A percentile compares a stretch with the other conserved stretches of the same genome.
Conservation (phyloP, 495 filamentous ascomycete species). For the Penicillium cinerascens region DNA sequence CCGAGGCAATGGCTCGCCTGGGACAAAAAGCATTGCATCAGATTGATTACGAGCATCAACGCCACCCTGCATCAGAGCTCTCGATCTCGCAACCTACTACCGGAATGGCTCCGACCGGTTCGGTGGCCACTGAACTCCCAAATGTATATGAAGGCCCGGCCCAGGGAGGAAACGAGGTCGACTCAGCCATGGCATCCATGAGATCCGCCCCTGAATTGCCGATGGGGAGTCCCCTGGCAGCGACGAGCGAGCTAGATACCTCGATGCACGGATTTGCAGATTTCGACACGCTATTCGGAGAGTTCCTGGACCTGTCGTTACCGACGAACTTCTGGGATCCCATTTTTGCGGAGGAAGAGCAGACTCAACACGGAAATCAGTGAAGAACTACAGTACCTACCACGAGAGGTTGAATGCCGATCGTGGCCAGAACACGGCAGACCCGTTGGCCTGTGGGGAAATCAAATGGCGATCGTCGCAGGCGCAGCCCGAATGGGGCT, state of each 20-base stretch:
- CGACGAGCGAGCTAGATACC: slow-evolving; percentile 6
- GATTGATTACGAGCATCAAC: slow-evolving; percentile 16
- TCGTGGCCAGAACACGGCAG: neutral
- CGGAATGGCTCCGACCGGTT: neutral
- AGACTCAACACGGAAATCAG: neutral
- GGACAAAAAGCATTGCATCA: slow-evolving; percentile 42
- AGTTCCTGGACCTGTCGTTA: slow-evolving; percentile 39
- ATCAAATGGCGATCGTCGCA: slow-evolving; percentile 6
- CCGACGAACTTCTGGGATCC: slow-evolving; percentile 45
- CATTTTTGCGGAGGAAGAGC: slow-evolving; percentile 28
- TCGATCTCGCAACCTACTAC: neutral
- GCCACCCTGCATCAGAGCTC: neutral
- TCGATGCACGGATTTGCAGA: slow-evolving; percentile 30
- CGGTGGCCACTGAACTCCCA: neutral
- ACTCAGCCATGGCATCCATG: neutral
- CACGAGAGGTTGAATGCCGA: neutral
- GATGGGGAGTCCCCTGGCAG: neutral
- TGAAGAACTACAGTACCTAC: too few species aligned
- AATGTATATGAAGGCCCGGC: neutral
- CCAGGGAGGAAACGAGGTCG: neutral
- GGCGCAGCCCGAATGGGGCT: neutral
- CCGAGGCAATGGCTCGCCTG: slow-evolving; percentile 58
- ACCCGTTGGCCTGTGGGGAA: neutral
- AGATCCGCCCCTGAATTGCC: neutral
- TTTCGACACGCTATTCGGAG: slow-evolving; percentile 41